Percentiles rank a stretch among this genome's conserved stretches.
Evolutionary conservation across 2,329 filamentous ascomycete genomes (phyloP).

Genomic region (Coleophoma cylindrospora): DNA sequence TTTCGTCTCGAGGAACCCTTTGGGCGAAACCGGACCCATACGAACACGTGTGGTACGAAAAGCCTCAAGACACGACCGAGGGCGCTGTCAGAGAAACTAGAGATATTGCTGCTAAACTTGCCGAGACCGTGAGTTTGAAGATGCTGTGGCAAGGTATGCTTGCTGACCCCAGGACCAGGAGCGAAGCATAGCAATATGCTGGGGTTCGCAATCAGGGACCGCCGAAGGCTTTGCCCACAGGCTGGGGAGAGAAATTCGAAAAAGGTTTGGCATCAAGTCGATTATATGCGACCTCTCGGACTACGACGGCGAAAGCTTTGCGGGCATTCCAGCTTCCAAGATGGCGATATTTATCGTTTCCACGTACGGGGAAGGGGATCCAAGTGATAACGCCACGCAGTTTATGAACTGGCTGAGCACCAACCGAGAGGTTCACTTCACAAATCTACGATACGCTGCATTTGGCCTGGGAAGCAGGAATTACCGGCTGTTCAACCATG

Average conservation of each 20-base stretch:
- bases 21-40: slow-evolving; percentile 47
- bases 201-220: slow-evolving; percentile 7
- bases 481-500: slow-evolving; percentile 17
- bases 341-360: slow-evolving; percentile 17
- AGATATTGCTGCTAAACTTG: slow-evolving; percentile 34
- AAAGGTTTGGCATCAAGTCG: neutral
- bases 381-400: slow-evolving; percentile 13
- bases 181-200: slow-evolving; percentile 5
- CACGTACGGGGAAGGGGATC: slow-evolving; percentile 20
- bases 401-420: slow-evolving; percentile 11
- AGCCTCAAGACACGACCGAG: slow-evolving; percentile 31
- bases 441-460: slow-evolving; percentile 11
- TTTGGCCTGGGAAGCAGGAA: slow-evolving; percentile 19
- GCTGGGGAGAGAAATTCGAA: neutral
- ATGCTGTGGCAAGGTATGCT: neutral
- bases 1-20: slow-evolving; percentile 32
- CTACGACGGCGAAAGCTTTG: slow-evolving; percentile 5
- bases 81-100: slow-evolving; percentile 29
- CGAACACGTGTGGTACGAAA: slow-evolving; percentile 40
- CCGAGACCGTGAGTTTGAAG: slow-evolving; percentile 7
- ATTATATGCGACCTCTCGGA: slow-evolving; percentile 5
- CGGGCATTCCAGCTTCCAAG: slow-evolving; percentile 7
- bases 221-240: slow-evolving; percentile 2
- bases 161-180: neutral
- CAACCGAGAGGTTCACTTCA: slow-evolving; percentile 2